Conservation (phyloP, 2,329 filamentous ascomycete genomes). For the Stachybotrys chlorohalonatus region DNA sequence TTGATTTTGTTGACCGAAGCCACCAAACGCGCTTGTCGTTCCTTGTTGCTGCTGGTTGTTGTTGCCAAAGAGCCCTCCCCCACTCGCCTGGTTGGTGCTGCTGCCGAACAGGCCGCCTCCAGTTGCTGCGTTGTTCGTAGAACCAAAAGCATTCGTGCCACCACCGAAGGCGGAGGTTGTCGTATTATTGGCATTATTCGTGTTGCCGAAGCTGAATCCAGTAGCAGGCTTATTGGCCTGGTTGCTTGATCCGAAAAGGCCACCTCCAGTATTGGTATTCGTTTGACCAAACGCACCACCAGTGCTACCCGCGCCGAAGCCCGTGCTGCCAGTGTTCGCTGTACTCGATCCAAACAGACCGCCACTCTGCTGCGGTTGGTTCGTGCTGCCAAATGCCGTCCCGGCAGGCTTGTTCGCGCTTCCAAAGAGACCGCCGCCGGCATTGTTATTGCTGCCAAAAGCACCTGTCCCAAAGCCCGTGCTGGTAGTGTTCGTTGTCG, state of each 20-base stretch:
- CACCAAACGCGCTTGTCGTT: constrained; percentile 14
- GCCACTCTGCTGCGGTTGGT: constrained; percentile 8
- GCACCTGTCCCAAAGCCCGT: constrained; percentile 20
- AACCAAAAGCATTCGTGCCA: constrained; percentile 17
- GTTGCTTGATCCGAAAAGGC: constrained; percentile 31
- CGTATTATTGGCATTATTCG: constrained; percentile 16
- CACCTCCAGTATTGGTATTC: constrained; percentile 16
- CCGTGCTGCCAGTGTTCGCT: constrained; percentile 17
- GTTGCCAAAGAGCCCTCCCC: constrained; percentile 33
- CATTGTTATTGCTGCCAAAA: constrained; percentile 29
- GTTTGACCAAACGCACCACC: constrained; percentile 20
- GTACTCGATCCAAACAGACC: constrained; percentile 27
- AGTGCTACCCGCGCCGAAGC: constrained; percentile 30
- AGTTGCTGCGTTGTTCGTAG: constrained; percentile 15
- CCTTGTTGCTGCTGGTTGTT: constrained; percentile 21
- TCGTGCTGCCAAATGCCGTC: constrained; percentile 16
- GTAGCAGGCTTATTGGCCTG: constrained; percentile 26
- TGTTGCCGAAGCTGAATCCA: constrained; percentile 34
- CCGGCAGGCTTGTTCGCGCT: constrained; percentile 12
- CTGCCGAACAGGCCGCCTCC: constrained; percentile 33
- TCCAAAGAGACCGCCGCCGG: constrained; percentile 29
- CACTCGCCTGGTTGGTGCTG: constrained; percentile 20
- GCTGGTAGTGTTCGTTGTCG: constrained; percentile 21
- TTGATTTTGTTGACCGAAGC: constrained; percentile 27
- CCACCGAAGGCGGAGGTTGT: constrained; percentile 17